Percentiles rank a stretch among this genome's conserved stretches.
Evolutionary conservation across 2,329 filamentous ascomycete genomes (phyloP).

Genomic region (Cladosporium sp.): DNA sequence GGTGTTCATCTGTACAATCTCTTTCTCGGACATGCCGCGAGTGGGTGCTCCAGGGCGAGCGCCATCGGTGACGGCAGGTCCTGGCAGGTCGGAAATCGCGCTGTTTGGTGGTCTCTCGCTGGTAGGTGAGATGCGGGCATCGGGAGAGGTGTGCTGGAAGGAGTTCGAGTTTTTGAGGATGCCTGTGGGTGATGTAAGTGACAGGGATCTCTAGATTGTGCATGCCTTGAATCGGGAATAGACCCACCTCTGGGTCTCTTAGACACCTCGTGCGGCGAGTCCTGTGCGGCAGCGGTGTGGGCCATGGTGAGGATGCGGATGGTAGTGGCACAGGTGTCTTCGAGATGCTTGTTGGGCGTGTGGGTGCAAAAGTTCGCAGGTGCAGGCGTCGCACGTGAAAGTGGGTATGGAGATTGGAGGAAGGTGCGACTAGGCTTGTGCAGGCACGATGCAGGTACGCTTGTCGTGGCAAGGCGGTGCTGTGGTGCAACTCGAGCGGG

Average conservation of each 20-base stretch:
- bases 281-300: constrained; percentile 23
- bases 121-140: constrained; percentile 44
- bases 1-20: constrained; percentile 90
- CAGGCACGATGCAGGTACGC: constrained; percentile 7
- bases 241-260: constrained; percentile 43
- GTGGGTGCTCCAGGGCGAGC: constrained; percentile 40
- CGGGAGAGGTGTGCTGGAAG: constrained; percentile 54
- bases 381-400: constrained; percentile 1
- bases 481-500: neutral
- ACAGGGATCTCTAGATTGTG: neutral
- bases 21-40: constrained; percentile 66
- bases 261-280: constrained; percentile 28
- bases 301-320: constrained; percentile 22
- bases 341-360: neutral
- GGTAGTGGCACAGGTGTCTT: neutral
- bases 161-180: constrained; percentile 85
- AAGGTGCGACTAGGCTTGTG: neutral
- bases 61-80: constrained; percentile 24
- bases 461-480: neutral
- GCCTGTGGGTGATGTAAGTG: constrained; percentile 49
- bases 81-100: constrained; percentile 21
- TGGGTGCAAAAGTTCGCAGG: neutral
- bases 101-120: constrained; percentile 22
- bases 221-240: neutral
- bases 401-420: neutral